A percentile compares a stretch with the other conserved stretches of the same genome.
These are phyloP conservation scores for Claviceps citrina DNA, from an alignment of 2,329 filamentous ascomycete genomes.

Conservation along the genomic window DNA sequence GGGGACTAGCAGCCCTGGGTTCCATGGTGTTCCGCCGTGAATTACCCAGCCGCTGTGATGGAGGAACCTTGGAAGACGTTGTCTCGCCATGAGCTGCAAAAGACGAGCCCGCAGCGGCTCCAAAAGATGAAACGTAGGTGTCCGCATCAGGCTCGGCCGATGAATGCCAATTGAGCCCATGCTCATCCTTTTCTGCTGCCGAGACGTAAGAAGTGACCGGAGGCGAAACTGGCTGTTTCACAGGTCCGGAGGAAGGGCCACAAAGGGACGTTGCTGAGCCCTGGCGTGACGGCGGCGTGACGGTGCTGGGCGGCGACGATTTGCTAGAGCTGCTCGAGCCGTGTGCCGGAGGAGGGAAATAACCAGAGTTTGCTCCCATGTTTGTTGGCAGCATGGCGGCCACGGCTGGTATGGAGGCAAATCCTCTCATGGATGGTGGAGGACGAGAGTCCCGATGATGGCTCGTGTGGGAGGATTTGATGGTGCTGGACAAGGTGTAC, in stretches of 20 bases:
- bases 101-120: background rate
- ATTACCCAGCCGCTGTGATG: background rate
- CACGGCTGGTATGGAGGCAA: slow-evolving; percentile 11
- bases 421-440: slow-evolving; percentile 18
- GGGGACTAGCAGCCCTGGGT: slow-evolving; percentile 7
- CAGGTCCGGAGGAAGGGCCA: slow-evolving; percentile 8
- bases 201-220: slow-evolving; percentile 7
- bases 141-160: slow-evolving; percentile 3
- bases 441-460: slow-evolving; percentile 13
- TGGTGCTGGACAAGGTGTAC: slow-evolving; percentile 7
- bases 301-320: slow-evolving; percentile 3
- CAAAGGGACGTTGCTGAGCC: slow-evolving; percentile 12
- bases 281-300: slow-evolving; percentile 8
- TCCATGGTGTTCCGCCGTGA: slow-evolving; percentile 10
- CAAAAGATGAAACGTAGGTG: background rate
- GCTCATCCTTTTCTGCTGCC: slow-evolving; percentile 4
- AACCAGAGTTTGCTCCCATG: background rate
- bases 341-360: background rate
- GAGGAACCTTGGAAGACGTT: too few relatives aligned
- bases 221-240: slow-evolving; percentile 5
- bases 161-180: slow-evolving; percentile 5
- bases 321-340: background rate
- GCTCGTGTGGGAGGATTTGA: slow-evolving; percentile 6
- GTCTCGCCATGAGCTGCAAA: background rate
- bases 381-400: slow-evolving; percentile 1